These are phyloP conservation scores for Astrothelium macrocarpum DNA, from an alignment of 495 filamentous ascomycete genomes.

Conservation along the genomic window DNA sequence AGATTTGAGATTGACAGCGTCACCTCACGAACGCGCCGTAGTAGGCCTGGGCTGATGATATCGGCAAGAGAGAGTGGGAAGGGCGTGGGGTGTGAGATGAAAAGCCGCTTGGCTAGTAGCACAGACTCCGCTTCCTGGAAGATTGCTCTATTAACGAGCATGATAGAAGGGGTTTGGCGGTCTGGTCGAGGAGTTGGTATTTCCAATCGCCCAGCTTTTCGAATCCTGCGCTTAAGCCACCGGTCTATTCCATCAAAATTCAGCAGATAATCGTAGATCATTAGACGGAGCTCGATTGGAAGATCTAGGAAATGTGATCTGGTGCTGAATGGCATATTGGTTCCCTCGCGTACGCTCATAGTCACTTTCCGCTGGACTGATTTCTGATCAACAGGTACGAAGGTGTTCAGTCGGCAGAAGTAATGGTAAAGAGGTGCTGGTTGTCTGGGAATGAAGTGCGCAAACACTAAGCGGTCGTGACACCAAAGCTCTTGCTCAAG, in stretches of 20 bases:
- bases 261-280: not conserved
- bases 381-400: too few species aligned
- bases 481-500: not conserved
- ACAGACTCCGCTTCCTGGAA: not conserved
- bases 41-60: not conserved
- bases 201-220: not conserved
- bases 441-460: not conserved
- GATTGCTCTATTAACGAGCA: not conserved
- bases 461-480: not conserved
- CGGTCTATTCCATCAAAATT: not conserved
- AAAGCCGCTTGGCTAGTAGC: not conserved
- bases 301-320: not conserved
- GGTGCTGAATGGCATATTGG: not conserved
- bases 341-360: not conserved
- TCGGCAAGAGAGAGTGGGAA: not conserved
- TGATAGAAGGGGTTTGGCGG: not conserved
- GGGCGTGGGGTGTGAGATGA: not conserved
- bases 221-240: not conserved
- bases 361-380: too few species aligned
- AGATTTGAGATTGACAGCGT: not conserved
- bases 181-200: not conserved
- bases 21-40: not conserved
- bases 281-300: not conserved
- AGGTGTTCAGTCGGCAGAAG: too few species aligned
- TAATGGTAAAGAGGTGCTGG: too few species aligned